Conservation (phyloP, 2,329 filamentous ascomycete genomes). For the Fusarium fracticaudum region DNA sequence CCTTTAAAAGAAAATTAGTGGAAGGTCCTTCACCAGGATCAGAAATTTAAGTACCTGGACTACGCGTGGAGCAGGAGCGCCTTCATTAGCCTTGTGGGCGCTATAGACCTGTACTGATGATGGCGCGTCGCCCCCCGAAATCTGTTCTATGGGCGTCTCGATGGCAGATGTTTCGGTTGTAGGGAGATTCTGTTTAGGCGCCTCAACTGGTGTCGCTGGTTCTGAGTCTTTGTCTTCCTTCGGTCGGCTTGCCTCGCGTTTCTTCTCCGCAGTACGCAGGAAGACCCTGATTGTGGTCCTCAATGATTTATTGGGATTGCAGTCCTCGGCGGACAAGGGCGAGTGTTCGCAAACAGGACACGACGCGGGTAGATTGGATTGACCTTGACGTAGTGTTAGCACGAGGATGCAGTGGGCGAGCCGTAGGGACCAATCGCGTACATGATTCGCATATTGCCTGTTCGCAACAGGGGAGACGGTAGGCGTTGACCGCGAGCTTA, state of each 20-base stretch:
- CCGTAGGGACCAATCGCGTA: slow-evolving; percentile 49
- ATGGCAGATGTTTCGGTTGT: slow-evolving; percentile 32
- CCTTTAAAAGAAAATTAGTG: slow-evolving; percentile 8
- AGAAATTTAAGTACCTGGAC: slow-evolving; percentile 27
- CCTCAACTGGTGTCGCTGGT: slow-evolving; percentile 55
- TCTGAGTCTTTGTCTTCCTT: slow-evolving; percentile 58
- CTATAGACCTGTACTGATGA: slow-evolving; percentile 6
- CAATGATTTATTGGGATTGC: slow-evolving; percentile 89
- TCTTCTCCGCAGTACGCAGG: slow-evolving; percentile 90
- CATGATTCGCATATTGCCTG: slow-evolving; percentile 92
- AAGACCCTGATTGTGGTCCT: slow-evolving; percentile 93
- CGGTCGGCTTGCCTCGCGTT: slow-evolving; percentile 73
- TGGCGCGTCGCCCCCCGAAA: slow-evolving; percentile 1
- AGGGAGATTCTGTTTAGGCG: slow-evolving; percentile 47
- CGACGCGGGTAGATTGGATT: slow-evolving; percentile 76
- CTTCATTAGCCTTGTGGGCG: slow-evolving; percentile 7
- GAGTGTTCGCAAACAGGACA: slow-evolving; percentile 95
- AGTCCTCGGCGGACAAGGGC: slow-evolving; percentile 85
- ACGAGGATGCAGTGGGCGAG: background rate
- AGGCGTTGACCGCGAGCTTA: slow-evolving; percentile 89
- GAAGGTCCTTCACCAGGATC: background rate
- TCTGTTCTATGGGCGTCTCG: slow-evolving; percentile 34
- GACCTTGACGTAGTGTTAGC: slow-evolving; percentile 62
- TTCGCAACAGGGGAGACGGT: slow-evolving; percentile 92
- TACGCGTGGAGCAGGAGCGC: slow-evolving; percentile 7